phyloP scores from a whole-genome alignment of 2,329 filamentous ascomycete species.

The Fusarium praegraminearum region DNA sequence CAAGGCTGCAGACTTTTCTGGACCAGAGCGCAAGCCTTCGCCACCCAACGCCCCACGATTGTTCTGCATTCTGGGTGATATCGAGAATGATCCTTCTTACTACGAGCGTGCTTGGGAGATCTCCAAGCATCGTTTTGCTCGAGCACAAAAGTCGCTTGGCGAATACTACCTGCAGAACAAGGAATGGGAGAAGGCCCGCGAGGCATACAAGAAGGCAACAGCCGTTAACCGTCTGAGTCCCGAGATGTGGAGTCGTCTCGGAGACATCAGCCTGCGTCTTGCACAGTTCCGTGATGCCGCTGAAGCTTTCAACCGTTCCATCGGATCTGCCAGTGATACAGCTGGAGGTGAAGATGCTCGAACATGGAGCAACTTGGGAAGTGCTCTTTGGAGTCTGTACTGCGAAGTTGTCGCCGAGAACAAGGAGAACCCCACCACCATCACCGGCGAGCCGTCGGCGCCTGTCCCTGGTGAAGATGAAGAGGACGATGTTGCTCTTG shows the following conservation, averaged over 20 bases:
- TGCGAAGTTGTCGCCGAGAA: conserved; percentile 62
- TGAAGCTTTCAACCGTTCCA: conserved; percentile 84
- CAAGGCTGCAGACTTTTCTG: conserved; percentile 65
- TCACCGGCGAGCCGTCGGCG: conserved; percentile 35
- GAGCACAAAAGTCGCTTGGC: conserved; percentile 88
- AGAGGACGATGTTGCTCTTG: conserved; percentile 48
- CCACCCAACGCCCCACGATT: conserved; percentile 87
- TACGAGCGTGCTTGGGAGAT: conserved; percentile 92
- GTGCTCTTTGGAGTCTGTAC: conserved; percentile 79
- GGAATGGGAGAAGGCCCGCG: conserved; percentile 75
- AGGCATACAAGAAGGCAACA: conserved; percentile 83
- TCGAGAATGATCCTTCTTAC: conserved; percentile 78
- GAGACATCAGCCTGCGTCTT: conserved; percentile 86
- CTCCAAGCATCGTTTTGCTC: conserved; percentile 82
- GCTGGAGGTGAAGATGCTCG: conserved; percentile 90
- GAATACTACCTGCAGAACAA: conserved; percentile 78
- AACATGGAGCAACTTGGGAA: conserved; percentile 95
- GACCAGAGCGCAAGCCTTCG: conserved; percentile 74
- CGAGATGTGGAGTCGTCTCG: conserved; percentile 88
- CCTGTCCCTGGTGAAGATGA: conserved; percentile 44
- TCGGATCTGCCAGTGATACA: conserved; percentile 69
- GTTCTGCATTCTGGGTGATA: conserved; percentile 93
- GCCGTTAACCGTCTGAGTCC: conserved; percentile 84
- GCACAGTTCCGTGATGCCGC: conserved; percentile 82
- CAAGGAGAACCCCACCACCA: conserved; percentile 46